Conservation (phyloP, 495 filamentous ascomycete species). For the Lasiosphaeria hispida region DNA sequence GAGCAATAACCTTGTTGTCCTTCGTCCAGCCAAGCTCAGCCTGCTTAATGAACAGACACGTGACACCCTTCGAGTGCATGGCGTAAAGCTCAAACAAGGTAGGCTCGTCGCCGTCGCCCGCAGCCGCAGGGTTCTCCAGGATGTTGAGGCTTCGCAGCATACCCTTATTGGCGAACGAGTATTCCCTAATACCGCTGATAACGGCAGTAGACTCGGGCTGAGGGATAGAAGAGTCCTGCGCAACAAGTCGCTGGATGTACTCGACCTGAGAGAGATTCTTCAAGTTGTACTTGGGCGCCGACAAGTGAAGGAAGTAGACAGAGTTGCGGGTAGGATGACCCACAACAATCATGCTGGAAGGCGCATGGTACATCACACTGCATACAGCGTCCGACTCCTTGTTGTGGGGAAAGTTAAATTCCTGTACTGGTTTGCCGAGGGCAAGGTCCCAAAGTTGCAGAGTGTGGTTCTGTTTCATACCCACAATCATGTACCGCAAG, state of each 20-base stretch:
- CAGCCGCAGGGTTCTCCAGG: slow-evolving; percentile 57
- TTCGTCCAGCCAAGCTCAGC: slow-evolving; percentile 84
- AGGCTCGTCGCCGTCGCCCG: slow-evolving; percentile 53
- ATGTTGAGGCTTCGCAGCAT: slow-evolving; percentile 87
- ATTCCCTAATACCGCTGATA: slow-evolving; percentile 91
- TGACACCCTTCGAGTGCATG: slow-evolving; percentile 95
- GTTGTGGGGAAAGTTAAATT: slow-evolving; percentile 92
- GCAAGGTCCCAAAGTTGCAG: slow-evolving; percentile 99
- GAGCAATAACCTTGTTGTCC: slow-evolving; percentile 77
- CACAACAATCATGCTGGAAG: slow-evolving; percentile 85
- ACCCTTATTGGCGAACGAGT: slow-evolving; percentile 86
- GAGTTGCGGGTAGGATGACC: slow-evolving; percentile 97
- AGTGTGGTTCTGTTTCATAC: slow-evolving; percentile 98
- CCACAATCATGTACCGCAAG: slow-evolving; percentile 89
- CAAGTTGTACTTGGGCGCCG: slow-evolving; percentile 85
- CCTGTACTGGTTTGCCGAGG: slow-evolving; percentile 89
- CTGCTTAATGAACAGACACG: slow-evolving; percentile 77
- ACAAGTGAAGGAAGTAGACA: slow-evolving; percentile 93
- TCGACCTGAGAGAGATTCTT: slow-evolving; percentile 77
- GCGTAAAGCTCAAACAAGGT: slow-evolving; percentile 90
- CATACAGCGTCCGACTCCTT: slow-evolving; percentile 97
- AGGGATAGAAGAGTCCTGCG: slow-evolving; percentile 69
- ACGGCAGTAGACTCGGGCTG: slow-evolving; percentile 91
- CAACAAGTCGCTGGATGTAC: slow-evolving; percentile 72
- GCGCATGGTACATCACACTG: slow-evolving; percentile 88